phyloP scores from a whole-genome alignment of 2,329 filamentous ascomycete species.

The Colletotrichum gigasporum region DNA sequence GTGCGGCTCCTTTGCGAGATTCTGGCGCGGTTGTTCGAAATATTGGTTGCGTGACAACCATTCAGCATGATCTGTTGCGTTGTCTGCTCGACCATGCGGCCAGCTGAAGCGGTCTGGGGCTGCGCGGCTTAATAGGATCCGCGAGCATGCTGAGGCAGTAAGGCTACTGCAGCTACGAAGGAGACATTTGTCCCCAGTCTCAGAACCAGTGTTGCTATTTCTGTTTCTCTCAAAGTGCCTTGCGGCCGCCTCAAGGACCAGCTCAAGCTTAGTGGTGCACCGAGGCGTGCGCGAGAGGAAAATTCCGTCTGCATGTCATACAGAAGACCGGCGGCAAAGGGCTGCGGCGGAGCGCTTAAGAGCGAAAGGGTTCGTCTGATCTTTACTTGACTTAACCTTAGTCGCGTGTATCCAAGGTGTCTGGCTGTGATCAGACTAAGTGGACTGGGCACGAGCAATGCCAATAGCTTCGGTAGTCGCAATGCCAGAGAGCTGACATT shows the following conservation, averaged over 20 bases:
- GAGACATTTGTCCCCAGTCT: background rate
- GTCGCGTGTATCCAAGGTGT: background rate
- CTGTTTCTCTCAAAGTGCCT: background rate
- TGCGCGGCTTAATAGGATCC: background rate
- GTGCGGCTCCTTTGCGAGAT: background rate
- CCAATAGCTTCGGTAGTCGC: constrained; percentile 1
- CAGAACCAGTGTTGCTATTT: background rate
- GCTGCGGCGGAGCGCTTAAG: background rate
- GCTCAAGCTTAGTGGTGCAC: background rate
- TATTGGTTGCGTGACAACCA: too few relatives aligned
- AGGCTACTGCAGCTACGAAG: constrained; percentile 1
- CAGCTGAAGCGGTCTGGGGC: background rate
- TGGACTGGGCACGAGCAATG: background rate
- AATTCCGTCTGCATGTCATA: background rate
- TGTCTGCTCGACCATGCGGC: background rate
- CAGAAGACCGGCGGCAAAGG: constrained; percentile 3
- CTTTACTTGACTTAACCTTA: background rate
- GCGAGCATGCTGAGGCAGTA: background rate
- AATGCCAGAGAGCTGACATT: background rate
- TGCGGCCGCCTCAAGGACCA: background rate
- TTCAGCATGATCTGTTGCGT: background rate
- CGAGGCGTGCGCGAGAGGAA: constrained; percentile 7
- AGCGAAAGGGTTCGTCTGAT: background rate
- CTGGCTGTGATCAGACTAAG: background rate
- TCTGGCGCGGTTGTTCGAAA: background rate